phyloP scores from a whole-genome alignment of 2,329 filamentous ascomycete genomes.

The Fusarium albidum region DNA sequence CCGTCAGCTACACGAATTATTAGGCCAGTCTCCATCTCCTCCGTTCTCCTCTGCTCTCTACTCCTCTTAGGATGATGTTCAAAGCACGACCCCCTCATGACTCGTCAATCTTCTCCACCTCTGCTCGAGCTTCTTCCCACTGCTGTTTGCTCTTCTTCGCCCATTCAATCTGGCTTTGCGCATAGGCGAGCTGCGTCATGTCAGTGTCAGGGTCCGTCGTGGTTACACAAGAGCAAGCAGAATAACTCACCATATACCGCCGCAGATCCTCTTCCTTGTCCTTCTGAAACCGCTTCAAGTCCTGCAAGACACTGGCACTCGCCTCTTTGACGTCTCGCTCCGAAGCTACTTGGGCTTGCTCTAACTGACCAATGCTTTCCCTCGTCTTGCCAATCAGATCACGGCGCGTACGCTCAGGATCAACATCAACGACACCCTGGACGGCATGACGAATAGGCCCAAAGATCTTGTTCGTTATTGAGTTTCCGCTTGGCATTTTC shows the following conservation, averaged over 20 bases:
- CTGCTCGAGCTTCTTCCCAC: constrained; percentile 88
- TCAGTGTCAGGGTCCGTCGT: constrained; percentile 27
- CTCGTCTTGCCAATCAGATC: constrained; percentile 96
- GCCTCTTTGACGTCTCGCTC: constrained; percentile 94
- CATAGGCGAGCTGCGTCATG: constrained; percentile 78
- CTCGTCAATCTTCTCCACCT: constrained; percentile 87
- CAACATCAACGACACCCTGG: constrained; percentile 94
- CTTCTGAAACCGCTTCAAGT: constrained; percentile 89
- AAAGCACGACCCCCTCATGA: constrained; percentile 44
- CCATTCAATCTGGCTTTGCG: constrained; percentile 93
- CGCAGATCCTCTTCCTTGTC: constrained; percentile 96
- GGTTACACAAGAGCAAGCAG: neutral
- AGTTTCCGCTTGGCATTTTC: constrained; percentile 85
- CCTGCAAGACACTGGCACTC: constrained; percentile 85
- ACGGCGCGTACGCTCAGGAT: constrained; percentile 89
- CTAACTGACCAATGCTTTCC: constrained; percentile 84
- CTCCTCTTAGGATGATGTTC: constrained; percentile 9
- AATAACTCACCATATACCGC: constrained; percentile 86
- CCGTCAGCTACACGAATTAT: constrained; percentile 28
- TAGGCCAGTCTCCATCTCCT: constrained; percentile 18
- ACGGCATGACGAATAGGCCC: constrained; percentile 95
- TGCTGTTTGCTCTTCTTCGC: constrained; percentile 88
- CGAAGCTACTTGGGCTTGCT: constrained; percentile 88
- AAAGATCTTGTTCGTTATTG: constrained; percentile 93
- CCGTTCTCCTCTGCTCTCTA: constrained; percentile 12